Base-by-base conservation (phyloP, 108 stramenopile genomes). In the Skeletonema tropicum region DNA sequence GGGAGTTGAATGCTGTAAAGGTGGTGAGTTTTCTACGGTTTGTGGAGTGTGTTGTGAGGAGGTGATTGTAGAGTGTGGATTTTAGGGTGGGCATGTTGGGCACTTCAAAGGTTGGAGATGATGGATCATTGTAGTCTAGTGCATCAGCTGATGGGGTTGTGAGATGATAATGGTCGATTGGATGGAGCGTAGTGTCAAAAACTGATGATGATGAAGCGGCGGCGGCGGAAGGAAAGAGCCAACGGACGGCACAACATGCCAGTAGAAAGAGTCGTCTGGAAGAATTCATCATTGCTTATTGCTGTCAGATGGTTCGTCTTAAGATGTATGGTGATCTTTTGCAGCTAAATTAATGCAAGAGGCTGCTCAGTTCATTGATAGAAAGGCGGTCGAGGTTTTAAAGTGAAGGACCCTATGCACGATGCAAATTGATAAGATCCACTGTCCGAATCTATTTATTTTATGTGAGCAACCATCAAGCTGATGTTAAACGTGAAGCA, bases 1-100 rank as follows among this genome's bases (percentile, higher is more conserved):
- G 41, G 15, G n/a, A 1, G 41, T 84, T 84, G 26, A 29, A 29
- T 1, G 75, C 42, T 36, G 75, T 39, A 59, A 84, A 84, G 60
- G 70, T 65, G 0, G 52, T 23, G 33, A 33, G 61, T 17, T 25
- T 62, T 33, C 61, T 26, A 14, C 11, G 0, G 1, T 60, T 36
- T 14, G 68, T 55, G 35, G 68, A n/a, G n/a, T n/a, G n/a, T n/a
- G 49, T 52, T 15, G 52, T 23, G 23, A 5, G 6, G 10, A 55
- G 23, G 10, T 55, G 52, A 55, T 55, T 55, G 52, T 55, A 55
- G 19, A 55, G 23, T 1, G 52, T 23, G 5, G 52, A 21, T n/a
- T 55, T 55, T 55, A 55, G 52, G 6, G 15, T 7, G 7, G 49
- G 15, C 17, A 52, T 23, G 9, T 23, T 55, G 52, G 52, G 52